Evolutionary conservation across 768 basidiomycete genomes (phyloP).

Genomic region (Russula ochroleuca): DNA sequence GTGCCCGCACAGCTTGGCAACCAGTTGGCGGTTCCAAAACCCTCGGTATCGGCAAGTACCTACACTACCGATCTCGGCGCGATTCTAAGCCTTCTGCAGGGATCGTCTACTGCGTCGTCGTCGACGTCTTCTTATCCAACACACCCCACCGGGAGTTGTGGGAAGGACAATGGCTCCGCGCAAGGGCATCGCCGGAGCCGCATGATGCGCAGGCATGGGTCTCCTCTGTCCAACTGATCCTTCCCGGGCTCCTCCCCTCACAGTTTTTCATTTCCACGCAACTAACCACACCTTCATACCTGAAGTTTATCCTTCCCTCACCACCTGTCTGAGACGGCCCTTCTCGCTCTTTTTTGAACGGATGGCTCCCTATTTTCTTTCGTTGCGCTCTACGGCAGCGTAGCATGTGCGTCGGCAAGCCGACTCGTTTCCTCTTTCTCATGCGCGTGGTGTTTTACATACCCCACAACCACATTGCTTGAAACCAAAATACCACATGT

Average conservation of each 20-base stretch:
- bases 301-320: background rate
- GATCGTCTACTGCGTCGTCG: too few relatives aligned
- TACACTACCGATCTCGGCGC: too few relatives aligned
- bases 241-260: background rate
- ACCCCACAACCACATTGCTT: background rate
- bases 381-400: background rate
- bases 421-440: background rate
- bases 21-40: too few relatives aligned
- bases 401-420: constrained; percentile 17
- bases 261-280: background rate
- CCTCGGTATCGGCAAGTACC: too few relatives aligned
- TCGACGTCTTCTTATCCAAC: background rate
- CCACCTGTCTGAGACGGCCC: background rate
- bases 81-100: too few relatives aligned
- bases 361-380: background rate
- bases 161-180: background rate
- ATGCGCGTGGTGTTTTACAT: constrained; percentile 11
- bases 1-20: too few relatives aligned
- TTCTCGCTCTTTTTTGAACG: background rate
- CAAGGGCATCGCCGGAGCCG: constrained; percentile 1
- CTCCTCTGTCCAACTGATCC: background rate
- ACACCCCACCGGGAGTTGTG: background rate
- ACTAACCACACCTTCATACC: background rate
- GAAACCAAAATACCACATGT: background rate
- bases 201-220: background rate